Evolutionary conservation across 352 stramenopile species (phyloP).

Genomic region (Pythium pectinolyticum): DNA sequence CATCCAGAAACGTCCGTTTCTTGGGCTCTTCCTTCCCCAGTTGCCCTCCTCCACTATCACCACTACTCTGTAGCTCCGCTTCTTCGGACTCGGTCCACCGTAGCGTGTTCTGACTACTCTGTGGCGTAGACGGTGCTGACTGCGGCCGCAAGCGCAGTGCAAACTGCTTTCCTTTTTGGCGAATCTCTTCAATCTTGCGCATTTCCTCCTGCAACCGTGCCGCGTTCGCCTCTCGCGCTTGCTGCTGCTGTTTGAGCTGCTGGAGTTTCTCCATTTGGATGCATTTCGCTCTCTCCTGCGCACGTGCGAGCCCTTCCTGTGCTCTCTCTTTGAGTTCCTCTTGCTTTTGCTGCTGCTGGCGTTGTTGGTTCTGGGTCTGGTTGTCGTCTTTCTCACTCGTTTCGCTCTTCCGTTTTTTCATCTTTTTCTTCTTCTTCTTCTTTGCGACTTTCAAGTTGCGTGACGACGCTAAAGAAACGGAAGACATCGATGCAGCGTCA

Average conservation of each 20-base stretch:
- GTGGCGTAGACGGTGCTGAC: constrained; percentile 21
- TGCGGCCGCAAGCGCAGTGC: constrained; percentile 29
- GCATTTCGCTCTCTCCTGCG: constrained; percentile 24
- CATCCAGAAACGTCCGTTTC: constrained; percentile 6
- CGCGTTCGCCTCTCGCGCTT: constrained; percentile 22
- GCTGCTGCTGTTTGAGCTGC: constrained; percentile 20
- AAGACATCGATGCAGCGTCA: neutral
- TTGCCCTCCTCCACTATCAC: too few relatives aligned
- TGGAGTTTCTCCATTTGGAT: constrained; percentile 17
- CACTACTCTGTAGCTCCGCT: neutral
- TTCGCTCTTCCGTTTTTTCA: constrained; percentile 4
- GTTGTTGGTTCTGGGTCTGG: constrained; percentile 10
- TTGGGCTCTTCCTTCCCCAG: neutral
- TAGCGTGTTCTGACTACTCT: neutral
- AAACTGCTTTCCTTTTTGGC: constrained; percentile 26
- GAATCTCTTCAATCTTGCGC: constrained; percentile 32
- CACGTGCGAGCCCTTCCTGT: constrained; percentile 12
- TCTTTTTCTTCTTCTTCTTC: constrained; percentile 11
- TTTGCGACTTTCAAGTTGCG: neutral
- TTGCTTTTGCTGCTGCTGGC: constrained; percentile 9
- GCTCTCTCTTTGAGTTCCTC: constrained; percentile 3
- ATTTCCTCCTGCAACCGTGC: constrained; percentile 26
- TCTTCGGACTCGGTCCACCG: neutral
- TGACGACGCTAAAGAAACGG: neutral
- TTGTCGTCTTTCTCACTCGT: neutral